Evolutionary conservation across 805 yeast species (phyloP).

Genomic region (Candida bentonensis): DNA sequence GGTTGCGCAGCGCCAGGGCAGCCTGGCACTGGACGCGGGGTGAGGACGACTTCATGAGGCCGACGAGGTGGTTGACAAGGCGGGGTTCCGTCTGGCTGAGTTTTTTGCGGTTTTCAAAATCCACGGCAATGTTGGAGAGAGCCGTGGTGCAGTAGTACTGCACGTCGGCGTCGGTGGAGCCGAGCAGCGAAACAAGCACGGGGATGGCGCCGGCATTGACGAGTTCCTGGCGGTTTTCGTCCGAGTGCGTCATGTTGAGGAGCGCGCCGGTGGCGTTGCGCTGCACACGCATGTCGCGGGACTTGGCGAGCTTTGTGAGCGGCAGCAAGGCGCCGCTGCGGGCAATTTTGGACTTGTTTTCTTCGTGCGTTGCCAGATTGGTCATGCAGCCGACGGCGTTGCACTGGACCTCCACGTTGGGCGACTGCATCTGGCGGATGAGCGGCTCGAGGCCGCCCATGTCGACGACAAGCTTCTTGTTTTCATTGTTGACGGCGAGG

Average conservation of each 20-base stretch:
- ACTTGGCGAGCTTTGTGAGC: constrained; percentile 83
- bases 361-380: constrained; percentile 94
- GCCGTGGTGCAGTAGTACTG: constrained; percentile 98
- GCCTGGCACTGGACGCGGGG: constrained; percentile 98
- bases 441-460: constrained; percentile 97
- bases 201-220: constrained; percentile 98
- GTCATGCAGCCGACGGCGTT: constrained; percentile 99
- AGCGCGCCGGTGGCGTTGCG: constrained; percentile 98
- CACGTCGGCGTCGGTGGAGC: constrained; percentile 86
- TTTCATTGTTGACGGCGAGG: constrained; percentile 90
- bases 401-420: constrained; percentile 96
- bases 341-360: constrained; percentile 90
- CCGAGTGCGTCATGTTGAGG: constrained; percentile 94
- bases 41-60: constrained; percentile 81
- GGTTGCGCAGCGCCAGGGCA: constrained; percentile 84
- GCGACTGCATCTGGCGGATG: constrained; percentile 93
- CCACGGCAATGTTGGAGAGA: constrained; percentile 91
- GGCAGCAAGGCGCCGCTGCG: constrained; percentile 93
- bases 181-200: constrained; percentile 72
- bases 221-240: constrained; percentile 88
- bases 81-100: constrained; percentile 87
- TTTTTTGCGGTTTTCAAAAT: constrained; percentile 77
- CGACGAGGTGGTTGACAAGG: constrained; percentile 74
- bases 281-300: constrained; percentile 90
- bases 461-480: constrained; percentile 84